A percentile compares a stretch with the other conserved stretches of the same genome.
phyloP scores from a whole-genome alignment of 116 monocot species.

The Zostera marina region DNA sequence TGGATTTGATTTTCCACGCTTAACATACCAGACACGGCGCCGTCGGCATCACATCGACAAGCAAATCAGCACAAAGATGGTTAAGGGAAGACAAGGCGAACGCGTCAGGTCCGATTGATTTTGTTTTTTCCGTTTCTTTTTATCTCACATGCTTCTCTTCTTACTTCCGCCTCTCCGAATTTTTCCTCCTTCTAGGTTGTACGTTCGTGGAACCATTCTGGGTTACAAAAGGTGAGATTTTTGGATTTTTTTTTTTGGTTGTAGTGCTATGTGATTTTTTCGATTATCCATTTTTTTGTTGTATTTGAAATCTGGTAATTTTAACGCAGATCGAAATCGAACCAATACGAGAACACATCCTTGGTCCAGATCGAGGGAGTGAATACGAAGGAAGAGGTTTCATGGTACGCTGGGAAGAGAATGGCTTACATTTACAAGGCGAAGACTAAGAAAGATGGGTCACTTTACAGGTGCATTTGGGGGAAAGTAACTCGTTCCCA shows the following conservation, averaged over 20 bases:
- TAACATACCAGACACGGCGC: neutral
- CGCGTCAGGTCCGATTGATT: conserved; percentile 13
- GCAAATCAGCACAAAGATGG: conserved; percentile 1
- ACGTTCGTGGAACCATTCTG: conserved; percentile 47
- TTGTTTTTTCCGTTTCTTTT: too few relatives aligned
- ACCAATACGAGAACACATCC: conserved; percentile 62
- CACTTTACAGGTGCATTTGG: conserved; percentile 60
- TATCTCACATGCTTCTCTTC: too few relatives aligned
- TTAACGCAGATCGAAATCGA: conserved; percentile 45
- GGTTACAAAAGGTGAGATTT: conserved; percentile 44
- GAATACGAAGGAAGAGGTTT: conserved; percentile 54
- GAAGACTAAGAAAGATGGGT: conserved; percentile 46
- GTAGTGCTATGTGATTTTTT: neutral
- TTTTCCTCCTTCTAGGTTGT: neutral
- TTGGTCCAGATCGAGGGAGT: conserved; percentile 67
- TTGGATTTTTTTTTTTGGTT: neutral
- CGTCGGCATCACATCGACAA: neutral
- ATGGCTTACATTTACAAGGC: conserved; percentile 56
- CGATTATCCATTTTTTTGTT: neutral
- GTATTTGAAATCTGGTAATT: neutral
- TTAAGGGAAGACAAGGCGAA: conserved; percentile 24
- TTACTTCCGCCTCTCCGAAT: too few relatives aligned
- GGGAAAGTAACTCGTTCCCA: conserved; percentile 61
- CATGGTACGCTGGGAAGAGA: conserved; percentile 46
- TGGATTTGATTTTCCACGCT: neutral